A percentile compares a stretch with the other conserved stretches of the same genome.
phyloP scores from a whole-genome alignment of 257 asterid genomes.

The Anisodus acutangulus region DNA sequence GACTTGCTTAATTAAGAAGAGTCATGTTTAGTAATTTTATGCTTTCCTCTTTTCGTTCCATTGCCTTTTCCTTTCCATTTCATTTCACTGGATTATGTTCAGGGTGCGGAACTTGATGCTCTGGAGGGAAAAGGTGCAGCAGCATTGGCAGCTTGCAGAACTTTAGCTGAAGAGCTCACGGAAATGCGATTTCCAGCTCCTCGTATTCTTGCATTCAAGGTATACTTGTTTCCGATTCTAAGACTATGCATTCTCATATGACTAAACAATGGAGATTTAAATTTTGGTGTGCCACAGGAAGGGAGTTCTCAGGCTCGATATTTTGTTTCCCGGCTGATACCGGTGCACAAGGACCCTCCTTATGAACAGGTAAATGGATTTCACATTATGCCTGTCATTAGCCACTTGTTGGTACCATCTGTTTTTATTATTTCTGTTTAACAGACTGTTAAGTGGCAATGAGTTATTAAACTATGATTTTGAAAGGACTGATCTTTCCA shows the following conservation, averaged over 20 bases:
- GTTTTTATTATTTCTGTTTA: slow-evolving; percentile 21
- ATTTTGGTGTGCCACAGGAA: slow-evolving; percentile 58
- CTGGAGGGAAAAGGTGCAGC: slow-evolving; percentile 91
- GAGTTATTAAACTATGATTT: neutral
- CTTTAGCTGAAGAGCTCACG: slow-evolving; percentile 96
- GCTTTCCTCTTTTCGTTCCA: neutral
- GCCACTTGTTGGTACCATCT: neutral
- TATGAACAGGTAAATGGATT: slow-evolving; percentile 75
- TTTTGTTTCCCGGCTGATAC: slow-evolving; percentile 88
- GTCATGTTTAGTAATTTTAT: neutral
- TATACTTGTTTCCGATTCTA: slow-evolving; percentile 30
- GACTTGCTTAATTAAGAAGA: neutral
- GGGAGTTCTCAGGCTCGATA: slow-evolving; percentile 99
- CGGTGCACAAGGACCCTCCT: slow-evolving; percentile 97
- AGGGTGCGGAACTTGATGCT: slow-evolving; percentile 96
- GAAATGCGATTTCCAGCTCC: slow-evolving; percentile 98
- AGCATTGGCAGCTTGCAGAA: slow-evolving; percentile 97
- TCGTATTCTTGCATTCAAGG: slow-evolving; percentile 97
- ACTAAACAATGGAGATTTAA: neutral
- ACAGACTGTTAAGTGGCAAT: neutral
- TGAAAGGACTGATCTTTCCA: slow-evolving; percentile 1
- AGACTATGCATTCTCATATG: slow-evolving; percentile 5
- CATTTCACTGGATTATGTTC: slow-evolving; percentile 38
- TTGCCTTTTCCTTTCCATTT: neutral
- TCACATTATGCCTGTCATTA: slow-evolving; percentile 17